Evolutionary conservation across 352 stramenopile species (phyloP), one percentile per base, ranked within the genome.

Genomic region (Pythium rishiriense): DNA sequence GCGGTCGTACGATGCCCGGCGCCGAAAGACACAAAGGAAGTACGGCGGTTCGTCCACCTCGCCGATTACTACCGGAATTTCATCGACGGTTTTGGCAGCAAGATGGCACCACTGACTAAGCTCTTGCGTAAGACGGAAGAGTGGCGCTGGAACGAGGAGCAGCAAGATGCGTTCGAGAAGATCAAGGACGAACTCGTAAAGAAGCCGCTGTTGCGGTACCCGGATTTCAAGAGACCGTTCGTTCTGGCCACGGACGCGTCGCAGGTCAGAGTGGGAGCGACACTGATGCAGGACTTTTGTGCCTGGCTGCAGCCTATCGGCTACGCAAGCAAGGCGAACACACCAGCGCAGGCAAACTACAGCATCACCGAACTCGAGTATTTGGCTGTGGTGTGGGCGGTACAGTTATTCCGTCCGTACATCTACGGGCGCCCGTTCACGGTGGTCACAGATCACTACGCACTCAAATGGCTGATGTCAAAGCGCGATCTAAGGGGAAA

Each of bases 191-290:
- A 61, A 5, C 43, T 72, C 8, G 51, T 31, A 1, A 29, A 9
- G 1, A 19, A 22, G 8, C 53, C 58, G 21, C 28, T 75, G 11
- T 33, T 75, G 0, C 12, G 3, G 12, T 76, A 76, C 12, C 70
- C 69, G 0, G 73, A 80, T 17, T 80, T 72, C 46, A 50, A 37
- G 0, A 53, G 56, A n/a, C 56, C 64, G 0, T 81, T 78, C 21
- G 56, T 66, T n/a, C 6, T 76, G 24, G 56, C 54, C 0, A 73
- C 62, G 0, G 73, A 78, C 31, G 70, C 68, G 0, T 78, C 62
- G 2, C 4, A 21, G 14, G 51, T 69, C 0, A 64, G 65, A 0
- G 9, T 72, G 0, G 68, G 74, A 0, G 64, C 68, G 0, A 53
- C 54, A 0, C 26, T 81, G 21, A 73, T 66, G 52, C 70, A 78